Evolutionary conservation across 2,329 filamentous ascomycete genomes (phyloP), one percentile per base, ranked within the genome.

Genomic region (Trichoderma pleuroti): DNA sequence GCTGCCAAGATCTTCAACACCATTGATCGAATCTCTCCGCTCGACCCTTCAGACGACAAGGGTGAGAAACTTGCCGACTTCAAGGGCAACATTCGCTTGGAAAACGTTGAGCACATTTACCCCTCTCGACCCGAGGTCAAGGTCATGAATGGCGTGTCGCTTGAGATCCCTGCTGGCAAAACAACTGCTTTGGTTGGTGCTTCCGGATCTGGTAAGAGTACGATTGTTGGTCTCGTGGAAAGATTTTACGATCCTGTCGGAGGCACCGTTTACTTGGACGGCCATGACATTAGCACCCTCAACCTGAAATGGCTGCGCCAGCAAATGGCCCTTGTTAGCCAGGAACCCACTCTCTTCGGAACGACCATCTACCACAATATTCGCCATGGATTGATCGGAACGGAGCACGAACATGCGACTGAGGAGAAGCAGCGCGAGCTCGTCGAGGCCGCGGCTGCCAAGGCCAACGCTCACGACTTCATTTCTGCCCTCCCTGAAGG

Each of bases 391-490:
- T 84, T 98, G 18, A 94, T 97, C 73, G 96, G 96, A 62, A 97
- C 94, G 1, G 84, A 87, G 70, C 88, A 90, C 74, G 93, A 97
- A 79, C 74, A 78, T 26, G 90, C 89, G 54, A 83, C 85, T 4
- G 87, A 90, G 42, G 91, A 95, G 64, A 88, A 88, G 77, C 89
- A 93, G 71, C 86, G 82, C 66, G 88, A 92, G 70, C 85, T 95
- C 21, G 88, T 98, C 52, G 86, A 92, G 60, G 88, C 93, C 56
- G 96, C 96, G 16, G 93, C 96, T 14, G 92, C 89, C 80, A 97
- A 92, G 86, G 92, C 96, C 18, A 98, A 98, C 76, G 95, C 95
- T 1, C 94, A 98, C 78, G 94, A 97, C 73, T 99, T 99, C 79
- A 91, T 99, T 74, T 87, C 85, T 8, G 82, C 86, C 16, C 86